phyloP scores from a whole-genome alignment of 768 basidiomycete species.

The Podaxis sp. region DNA sequence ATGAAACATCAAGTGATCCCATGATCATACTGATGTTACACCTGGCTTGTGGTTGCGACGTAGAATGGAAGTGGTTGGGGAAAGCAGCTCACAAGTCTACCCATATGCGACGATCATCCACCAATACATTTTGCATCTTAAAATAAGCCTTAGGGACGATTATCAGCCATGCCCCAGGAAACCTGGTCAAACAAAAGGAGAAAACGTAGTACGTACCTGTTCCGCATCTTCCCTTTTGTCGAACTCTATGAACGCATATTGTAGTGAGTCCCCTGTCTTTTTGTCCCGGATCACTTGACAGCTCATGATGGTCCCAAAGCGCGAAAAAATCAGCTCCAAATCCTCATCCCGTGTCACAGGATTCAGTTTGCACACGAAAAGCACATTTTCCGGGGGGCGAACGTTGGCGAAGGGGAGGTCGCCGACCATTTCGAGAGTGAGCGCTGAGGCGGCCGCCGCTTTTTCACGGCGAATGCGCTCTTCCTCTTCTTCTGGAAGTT shows the following conservation, averaged over 20 bases:
- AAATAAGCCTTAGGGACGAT: slow-evolving; percentile 78
- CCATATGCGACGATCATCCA: slow-evolving; percentile 98
- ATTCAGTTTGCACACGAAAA: slow-evolving; percentile 99
- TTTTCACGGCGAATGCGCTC: slow-evolving; percentile 81
- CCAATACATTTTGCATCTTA: slow-evolving; percentile 99
- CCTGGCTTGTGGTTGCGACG: not conserved
- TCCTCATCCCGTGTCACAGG: slow-evolving; percentile 95
- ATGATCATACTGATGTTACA: not conserved
- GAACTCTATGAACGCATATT: slow-evolving; percentile 99
- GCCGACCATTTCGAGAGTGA: slow-evolving; percentile 99
- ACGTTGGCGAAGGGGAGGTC: slow-evolving; percentile 98
- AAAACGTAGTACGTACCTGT: slow-evolving; percentile 53
- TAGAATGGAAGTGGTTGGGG: slow-evolving; percentile 2
- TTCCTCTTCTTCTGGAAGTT: slow-evolving; percentile 82
- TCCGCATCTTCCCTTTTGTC: slow-evolving; percentile 92
- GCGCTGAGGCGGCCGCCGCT: slow-evolving; percentile 88
- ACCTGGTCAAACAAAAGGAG: not conserved
- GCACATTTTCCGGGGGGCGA: slow-evolving; percentile 94
- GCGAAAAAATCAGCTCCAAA: slow-evolving; percentile 93
- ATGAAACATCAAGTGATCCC: not conserved
- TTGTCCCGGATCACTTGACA: slow-evolving; percentile 98
- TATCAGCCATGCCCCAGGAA: slow-evolving; percentile 4
- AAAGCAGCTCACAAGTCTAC: slow-evolving; percentile 83
- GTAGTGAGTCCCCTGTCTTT: slow-evolving; percentile 91
- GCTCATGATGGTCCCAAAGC: slow-evolving; percentile 94